A percentile compares a stretch with the other conserved stretches of the same genome.
Conservation (phyloP, 2,329 filamentous ascomycete species). For the Fusarium torulosum region DNA sequence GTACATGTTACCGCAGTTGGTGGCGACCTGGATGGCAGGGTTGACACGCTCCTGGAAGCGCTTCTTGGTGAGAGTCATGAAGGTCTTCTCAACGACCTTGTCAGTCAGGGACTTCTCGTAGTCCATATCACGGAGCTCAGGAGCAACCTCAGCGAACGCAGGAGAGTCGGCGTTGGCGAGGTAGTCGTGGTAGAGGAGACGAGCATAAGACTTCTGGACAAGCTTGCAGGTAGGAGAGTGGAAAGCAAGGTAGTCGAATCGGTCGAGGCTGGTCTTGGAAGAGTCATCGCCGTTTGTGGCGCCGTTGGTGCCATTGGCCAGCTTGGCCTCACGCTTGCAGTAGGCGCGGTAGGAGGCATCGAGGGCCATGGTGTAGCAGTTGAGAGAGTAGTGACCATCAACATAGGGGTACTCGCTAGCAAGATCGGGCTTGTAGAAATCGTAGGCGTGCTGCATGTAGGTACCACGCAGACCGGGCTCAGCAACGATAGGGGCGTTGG, state of each 20-base stretch:
- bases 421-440: constrained; percentile 92
- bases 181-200: constrained; percentile 89
- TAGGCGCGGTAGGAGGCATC: constrained; percentile 87
- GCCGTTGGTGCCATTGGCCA: constrained; percentile 69
- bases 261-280: constrained; percentile 76
- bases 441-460: constrained; percentile 87
- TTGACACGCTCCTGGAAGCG: constrained; percentile 82
- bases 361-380: constrained; percentile 84
- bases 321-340: constrained; percentile 76
- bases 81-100: constrained; percentile 88
- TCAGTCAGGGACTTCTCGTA: constrained; percentile 84
- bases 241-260: constrained; percentile 87
- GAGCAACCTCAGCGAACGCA: constrained; percentile 79
- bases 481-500: constrained; percentile 79
- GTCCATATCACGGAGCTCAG: constrained; percentile 81
- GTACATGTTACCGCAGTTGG: constrained; percentile 79
- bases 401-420: constrained; percentile 90
- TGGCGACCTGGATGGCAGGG: constrained; percentile 80
- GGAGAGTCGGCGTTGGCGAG: constrained; percentile 75
- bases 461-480: constrained; percentile 84
- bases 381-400: constrained; percentile 85
- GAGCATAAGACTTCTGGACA: constrained; percentile 86
- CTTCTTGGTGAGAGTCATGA: constrained; percentile 88
- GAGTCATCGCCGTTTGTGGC: constrained; percentile 59
- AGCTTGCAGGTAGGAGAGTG: constrained; percentile 90